These are phyloP conservation scores for Mercurialis annua DNA, from an alignment of 345 rosid genomes.

Conservation along the genomic window DNA sequence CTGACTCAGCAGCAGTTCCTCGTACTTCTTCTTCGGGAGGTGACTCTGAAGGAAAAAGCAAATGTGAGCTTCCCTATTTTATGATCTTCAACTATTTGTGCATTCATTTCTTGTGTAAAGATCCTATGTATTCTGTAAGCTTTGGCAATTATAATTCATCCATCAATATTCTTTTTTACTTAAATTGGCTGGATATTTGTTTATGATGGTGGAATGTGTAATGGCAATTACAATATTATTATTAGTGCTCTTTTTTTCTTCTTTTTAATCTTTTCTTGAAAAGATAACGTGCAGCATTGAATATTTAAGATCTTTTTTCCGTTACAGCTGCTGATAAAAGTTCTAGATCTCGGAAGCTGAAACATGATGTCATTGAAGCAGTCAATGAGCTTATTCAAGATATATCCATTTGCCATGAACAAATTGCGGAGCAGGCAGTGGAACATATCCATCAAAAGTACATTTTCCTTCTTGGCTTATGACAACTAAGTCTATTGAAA, in stretches of 20 bases:
- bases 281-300: not conserved
- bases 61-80: slow-evolving; percentile 41
- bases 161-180: not conserved
- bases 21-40: slow-evolving; percentile 89
- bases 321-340: slow-evolving; percentile 87
- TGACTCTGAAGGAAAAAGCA: slow-evolving; percentile 98
- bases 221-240: not conserved
- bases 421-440: slow-evolving; percentile 97
- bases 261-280: not conserved
- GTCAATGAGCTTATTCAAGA: slow-evolving; percentile 92
- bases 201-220: not conserved
- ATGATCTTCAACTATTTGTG: slow-evolving; percentile 12
- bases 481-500: slow-evolving; percentile 4
- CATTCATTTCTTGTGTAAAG: not conserved
- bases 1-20: slow-evolving; percentile 62
- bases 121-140: not conserved
- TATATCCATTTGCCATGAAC: slow-evolving; percentile 86
- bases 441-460: slow-evolving; percentile 99
- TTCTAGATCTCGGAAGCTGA: slow-evolving; percentile 79
- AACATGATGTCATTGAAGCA: slow-evolving; percentile 97
- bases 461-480: slow-evolving; percentile 9
- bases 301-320: slow-evolving; percentile 25
- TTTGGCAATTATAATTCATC: not conserved
- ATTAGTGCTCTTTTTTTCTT: not conserved
- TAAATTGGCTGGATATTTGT: not conserved